Conservation (phyloP, 345 rosid species). For the Linum tenue region DNA sequence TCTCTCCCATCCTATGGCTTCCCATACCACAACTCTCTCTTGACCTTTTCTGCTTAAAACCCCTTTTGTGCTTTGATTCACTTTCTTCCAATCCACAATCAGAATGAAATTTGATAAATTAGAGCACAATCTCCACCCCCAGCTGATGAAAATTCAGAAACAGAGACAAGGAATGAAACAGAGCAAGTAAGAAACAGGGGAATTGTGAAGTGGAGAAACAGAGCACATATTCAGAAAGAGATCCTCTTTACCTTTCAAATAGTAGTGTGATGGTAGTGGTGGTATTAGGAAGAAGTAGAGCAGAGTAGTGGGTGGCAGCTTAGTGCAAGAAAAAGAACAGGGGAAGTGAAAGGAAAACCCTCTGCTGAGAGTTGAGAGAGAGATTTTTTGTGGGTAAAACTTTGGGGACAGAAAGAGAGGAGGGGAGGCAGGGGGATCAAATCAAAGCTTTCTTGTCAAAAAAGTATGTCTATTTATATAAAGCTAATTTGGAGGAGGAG, state of each 20-base stretch:
- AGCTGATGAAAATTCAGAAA: conserved; percentile 1
- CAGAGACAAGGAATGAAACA: conserved; percentile 8
- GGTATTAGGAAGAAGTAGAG: too few species aligned
- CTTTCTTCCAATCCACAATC: conserved; percentile 3
- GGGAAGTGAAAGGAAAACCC: not conserved
- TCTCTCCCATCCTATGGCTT: conserved; percentile 64
- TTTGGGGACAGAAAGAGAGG: conserved; percentile 7
- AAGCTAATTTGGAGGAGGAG: conserved; percentile 10
- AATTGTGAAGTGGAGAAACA: not conserved
- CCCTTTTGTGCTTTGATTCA: not conserved
- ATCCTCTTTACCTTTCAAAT: too few species aligned
- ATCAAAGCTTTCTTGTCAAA: conserved; percentile 48
- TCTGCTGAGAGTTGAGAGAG: conserved; percentile 11
- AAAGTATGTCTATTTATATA: not conserved
- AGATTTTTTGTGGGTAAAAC: not conserved
- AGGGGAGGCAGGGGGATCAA: conserved; percentile 21
- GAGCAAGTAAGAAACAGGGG: conserved; percentile 24
- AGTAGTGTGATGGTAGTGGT: too few species aligned
- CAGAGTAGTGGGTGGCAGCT: too few species aligned
- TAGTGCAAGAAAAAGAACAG: not conserved
- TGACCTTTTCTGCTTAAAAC: conserved; percentile 7
- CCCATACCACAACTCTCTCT: conserved; percentile 56
- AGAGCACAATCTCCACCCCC: not conserved
- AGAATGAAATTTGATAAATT: conserved; percentile 10
- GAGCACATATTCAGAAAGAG: too few species aligned